Evolutionary conservation across 2,329 filamentous ascomycete species (phyloP), one percentile per base, ranked within the genome.

Genomic region (Chrysoporthe austroafricana): DNA sequence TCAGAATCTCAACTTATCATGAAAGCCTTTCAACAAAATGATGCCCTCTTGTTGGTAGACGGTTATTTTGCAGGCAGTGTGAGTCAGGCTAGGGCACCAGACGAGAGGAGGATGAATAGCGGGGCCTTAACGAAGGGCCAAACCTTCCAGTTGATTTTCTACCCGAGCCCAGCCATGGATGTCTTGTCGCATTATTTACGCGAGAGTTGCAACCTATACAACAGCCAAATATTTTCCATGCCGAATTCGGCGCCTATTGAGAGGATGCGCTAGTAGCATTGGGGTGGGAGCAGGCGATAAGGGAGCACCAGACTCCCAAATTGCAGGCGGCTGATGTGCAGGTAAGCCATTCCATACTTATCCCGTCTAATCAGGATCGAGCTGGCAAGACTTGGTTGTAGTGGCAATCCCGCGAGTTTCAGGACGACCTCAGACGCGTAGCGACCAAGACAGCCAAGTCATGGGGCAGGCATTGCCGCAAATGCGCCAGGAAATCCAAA

Each of bases 111-210:
- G n/a, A 50, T 21, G 5, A 50, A 9, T 21, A 6, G n/a, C 48
- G 11, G n/a, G 8, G 8, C n/a, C 2, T 3, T 4, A 9, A 66
- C 54, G 44, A 56, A 61, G 21, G 63, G 67, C 16, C 61, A 65
- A 16, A 56, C 62, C 3, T 69, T 69, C 60, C 63, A 69, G 26
- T 34, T 69, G 63, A 69, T 63, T 2, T 66, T 69, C 32, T 69
- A 63, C 54, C 64, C 67, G 8, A 66, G 63, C 14, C 67, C 63
- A n/a, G 67, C 59, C n/a, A 69, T 69, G 67, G 60, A 63, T 18
- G 50, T 63, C 5, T 43, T 69, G 50, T 48, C 54, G 11, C 36
- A 63, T 2, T 66, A 69, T 26, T 21, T 63, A 14, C 63, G 66
- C 26, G 34, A 63, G 60, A 66, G 54, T 6, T 69, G 67, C 9